phyloP scores from a whole-genome alignment of 2,329 filamentous ascomycete species.

The Byssothecium circinans region DNA sequence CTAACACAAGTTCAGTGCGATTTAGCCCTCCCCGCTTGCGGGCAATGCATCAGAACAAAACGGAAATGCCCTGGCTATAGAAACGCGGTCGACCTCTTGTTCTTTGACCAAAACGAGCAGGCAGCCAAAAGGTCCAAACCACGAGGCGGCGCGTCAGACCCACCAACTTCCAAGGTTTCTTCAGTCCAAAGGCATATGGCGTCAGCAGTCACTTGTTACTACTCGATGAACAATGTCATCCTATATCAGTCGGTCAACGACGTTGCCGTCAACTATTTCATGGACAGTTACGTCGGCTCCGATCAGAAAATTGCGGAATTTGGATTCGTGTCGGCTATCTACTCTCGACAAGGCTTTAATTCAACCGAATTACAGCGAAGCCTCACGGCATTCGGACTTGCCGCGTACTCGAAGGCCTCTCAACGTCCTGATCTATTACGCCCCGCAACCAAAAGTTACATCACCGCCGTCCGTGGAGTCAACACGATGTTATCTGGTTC shows the following conservation, averaged over 20 bases:
- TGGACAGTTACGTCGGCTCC: conserved; percentile 29
- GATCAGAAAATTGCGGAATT: conserved; percentile 25
- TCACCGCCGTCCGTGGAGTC: conserved; percentile 24
- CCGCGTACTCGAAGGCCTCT: conserved; percentile 23
- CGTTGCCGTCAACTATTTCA: conserved; percentile 33
- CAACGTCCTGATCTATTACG: conserved; percentile 17
- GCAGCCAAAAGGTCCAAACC: conserved; percentile 20
- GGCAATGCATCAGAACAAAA: conserved; percentile 30
- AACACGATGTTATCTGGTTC: conserved; percentile 21
- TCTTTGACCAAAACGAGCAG: conserved; percentile 29
- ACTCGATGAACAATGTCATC: conserved; percentile 18
- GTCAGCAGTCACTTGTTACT: background rate
- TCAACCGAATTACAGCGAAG: conserved; percentile 18
- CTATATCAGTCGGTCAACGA: conserved; percentile 28
- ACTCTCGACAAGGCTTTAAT: conserved; percentile 16
- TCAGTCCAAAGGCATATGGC: background rate
- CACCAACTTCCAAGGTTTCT: background rate
- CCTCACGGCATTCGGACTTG: conserved; percentile 28
- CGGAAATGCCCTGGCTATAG: conserved; percentile 32
- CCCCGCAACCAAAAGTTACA: conserved; percentile 22
- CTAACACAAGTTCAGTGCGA: conserved; percentile 24
- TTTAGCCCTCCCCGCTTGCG: conserved; percentile 25
- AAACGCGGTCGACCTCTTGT: conserved; percentile 29
- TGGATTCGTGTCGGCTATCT: conserved; percentile 27
- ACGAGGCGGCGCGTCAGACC: background rate